Evolutionary conservation across 257 asterid species (phyloP).

Genomic region (Eucommia ulmoides): DNA sequence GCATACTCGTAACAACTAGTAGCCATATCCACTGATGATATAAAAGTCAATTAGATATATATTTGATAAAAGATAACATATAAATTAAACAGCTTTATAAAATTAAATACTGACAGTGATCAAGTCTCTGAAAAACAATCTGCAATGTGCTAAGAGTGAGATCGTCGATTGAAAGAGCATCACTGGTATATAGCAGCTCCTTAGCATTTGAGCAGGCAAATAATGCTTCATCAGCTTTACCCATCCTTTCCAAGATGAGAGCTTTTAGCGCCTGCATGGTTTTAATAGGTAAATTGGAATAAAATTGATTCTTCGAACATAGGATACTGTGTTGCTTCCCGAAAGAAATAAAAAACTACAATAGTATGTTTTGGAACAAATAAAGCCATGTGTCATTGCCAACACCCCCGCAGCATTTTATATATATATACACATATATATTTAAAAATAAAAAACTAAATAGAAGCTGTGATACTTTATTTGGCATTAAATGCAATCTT

Average conservation of each 20-base stretch:
- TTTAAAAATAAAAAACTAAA: too few relatives aligned
- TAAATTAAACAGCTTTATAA: neutral
- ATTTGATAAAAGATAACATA: constrained; percentile 3
- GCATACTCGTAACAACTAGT: constrained; percentile 90
- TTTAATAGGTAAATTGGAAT: neutral
- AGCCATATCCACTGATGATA: constrained; percentile 75
- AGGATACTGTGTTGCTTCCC: neutral
- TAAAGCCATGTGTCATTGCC: too few relatives aligned
- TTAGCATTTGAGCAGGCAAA: constrained; percentile 73
- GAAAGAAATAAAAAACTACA: too few relatives aligned
- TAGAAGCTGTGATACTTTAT: too few relatives aligned
- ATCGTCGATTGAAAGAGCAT: constrained; percentile 65
- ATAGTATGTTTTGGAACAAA: too few relatives aligned
- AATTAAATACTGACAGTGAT: constrained; percentile 47
- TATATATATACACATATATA: too few relatives aligned
- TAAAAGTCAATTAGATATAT: constrained; percentile 4
- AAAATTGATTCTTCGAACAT: neutral
- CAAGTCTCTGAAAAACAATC: constrained; percentile 90
- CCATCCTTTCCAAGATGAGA: constrained; percentile 72
- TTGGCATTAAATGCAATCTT: too few relatives aligned
- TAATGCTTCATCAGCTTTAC: constrained; percentile 74
- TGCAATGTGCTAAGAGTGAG: constrained; percentile 89
- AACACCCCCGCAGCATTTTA: too few relatives aligned
- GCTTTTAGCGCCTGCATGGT: constrained; percentile 76
- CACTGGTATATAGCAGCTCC: constrained; percentile 42